These are phyloP conservation scores for Kondoa subrosea DNA, from an alignment of 768 basidiomycete genomes.

Conservation along the genomic window DNA sequence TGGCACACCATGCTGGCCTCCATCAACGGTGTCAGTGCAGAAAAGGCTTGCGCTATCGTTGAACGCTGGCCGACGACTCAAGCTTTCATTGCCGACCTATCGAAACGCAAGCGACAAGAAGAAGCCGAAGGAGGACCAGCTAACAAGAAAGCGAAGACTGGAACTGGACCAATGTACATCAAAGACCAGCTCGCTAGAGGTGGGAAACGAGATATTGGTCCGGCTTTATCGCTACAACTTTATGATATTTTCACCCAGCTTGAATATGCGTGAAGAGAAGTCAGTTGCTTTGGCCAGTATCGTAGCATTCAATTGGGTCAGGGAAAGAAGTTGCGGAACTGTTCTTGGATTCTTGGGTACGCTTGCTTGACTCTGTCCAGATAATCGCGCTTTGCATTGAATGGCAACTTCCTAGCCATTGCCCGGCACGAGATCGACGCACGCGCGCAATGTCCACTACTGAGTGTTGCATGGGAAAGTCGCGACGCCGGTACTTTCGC, in stretches of 20 bases:
- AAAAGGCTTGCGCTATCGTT: background rate
- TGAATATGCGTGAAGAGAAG: background rate
- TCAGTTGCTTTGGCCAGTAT: background rate
- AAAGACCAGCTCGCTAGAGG: background rate
- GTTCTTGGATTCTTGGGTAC: too few relatives aligned
- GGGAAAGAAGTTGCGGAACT: too few relatives aligned
- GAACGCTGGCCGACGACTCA: slow-evolving; percentile 3
- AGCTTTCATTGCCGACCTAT: background rate
- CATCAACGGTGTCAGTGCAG: background rate
- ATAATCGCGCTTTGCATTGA: too few relatives aligned
- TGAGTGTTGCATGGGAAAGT: too few relatives aligned
- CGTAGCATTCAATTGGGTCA: too few relatives aligned
- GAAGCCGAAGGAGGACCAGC: background rate
- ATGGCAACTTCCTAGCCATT: too few relatives aligned
- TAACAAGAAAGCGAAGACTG: slow-evolving; percentile 6
- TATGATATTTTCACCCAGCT: background rate
- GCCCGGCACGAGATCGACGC: too few relatives aligned
- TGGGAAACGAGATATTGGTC: background rate
- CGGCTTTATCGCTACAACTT: background rate
- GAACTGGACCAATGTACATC: background rate
- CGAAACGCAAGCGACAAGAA: background rate
- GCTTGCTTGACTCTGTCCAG: too few relatives aligned
- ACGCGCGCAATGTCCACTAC: too few relatives aligned
- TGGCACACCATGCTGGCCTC: background rate
- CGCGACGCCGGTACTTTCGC: too few relatives aligned